phyloP scores from a whole-genome alignment of 2,329 filamentous ascomycete genomes.

The Annulohypoxylon truncatum region DNA sequence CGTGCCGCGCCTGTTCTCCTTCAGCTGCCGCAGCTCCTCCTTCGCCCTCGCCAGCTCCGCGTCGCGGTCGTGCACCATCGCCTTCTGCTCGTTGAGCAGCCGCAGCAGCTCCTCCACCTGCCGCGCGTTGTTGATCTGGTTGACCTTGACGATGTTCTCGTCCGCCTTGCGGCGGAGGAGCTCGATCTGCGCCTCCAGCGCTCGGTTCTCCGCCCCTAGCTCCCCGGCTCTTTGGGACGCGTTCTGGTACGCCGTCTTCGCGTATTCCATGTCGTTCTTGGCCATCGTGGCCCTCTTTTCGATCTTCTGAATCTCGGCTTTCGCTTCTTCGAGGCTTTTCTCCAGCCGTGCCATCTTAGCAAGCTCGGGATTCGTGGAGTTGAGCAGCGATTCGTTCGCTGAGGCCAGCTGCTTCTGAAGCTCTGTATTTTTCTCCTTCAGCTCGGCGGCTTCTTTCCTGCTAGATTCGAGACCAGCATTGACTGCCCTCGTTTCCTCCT shows the following conservation, averaged over 20 bases:
- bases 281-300: conserved; percentile 53
- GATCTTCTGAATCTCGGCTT: conserved; percentile 53
- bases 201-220: conserved; percentile 59
- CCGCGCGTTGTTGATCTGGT: conserved; percentile 57
- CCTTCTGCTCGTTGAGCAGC: conserved; percentile 56
- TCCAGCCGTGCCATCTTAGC: conserved; percentile 57
- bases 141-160: conserved; percentile 60
- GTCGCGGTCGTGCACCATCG: conserved; percentile 62
- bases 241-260: conserved; percentile 68
- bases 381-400: conserved; percentile 50
- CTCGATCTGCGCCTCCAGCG: conserved; percentile 56
- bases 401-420: conserved; percentile 55
- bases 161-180: conserved; percentile 57
- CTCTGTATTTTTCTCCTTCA: conserved; percentile 54
- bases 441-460: conserved; percentile 52
- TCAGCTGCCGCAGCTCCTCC: conserved; percentile 62
- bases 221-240: conserved; percentile 61
- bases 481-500: conserved; percentile 52
- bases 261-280: conserved; percentile 66
- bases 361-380: conserved; percentile 53
- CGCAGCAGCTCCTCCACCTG: conserved; percentile 52
- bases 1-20: conserved; percentile 66
- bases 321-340: conserved; percentile 54
- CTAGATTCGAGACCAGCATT: conserved; percentile 53
- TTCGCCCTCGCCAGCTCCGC: conserved; percentile 60